Base-by-base conservation (phyloP, 179 eudicot species). In the Monotropa hypopitys region DNA sequence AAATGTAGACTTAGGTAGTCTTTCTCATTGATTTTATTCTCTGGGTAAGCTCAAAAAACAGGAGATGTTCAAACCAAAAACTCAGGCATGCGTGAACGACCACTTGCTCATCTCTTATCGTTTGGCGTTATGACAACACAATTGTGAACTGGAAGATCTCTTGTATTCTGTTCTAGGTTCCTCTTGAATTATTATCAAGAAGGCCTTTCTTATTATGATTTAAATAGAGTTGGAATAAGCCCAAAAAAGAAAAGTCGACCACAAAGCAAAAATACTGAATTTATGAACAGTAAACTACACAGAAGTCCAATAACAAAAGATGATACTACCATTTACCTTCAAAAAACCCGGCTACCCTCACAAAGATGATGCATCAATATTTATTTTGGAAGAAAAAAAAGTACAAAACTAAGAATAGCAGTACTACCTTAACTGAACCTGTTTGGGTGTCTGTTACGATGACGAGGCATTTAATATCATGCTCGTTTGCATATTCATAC, bases 401-500 rank as follows among this genome's bases (percentile, higher is more conserved):
- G 46, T 30, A 28, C 33, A 13, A 56, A 71, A 49, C 74, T 30
- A 7, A 57, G 49, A 40, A 35, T 33, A 54, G 59, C 9, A 80
- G 50, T 9, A 84, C 71, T 81, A 94, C 99, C 99, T 87, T 90
- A 32, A 90, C 95, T 42, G 90, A 85, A 83, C 87, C 96, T 59
- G 86, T 81, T 78, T 88, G 93, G 78, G 94, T 80, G 79, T 95
- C 98, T 35, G 91, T 90, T 42, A 95, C 84, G 62, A 93, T 90
- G 80, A 95, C 93, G 69, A 95, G 93, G 70, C 93, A 93, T 84
- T 88, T 91, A 72, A 95, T 91, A 80, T 93, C 99, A 77, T 90
- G 90, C 78, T 95, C 99, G 68, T 88, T 95, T 54, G 99, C 99
- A 85, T 90, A 95, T 81, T 95, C 99, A 76, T 93, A 95, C 81